Conservation (phyloP, 2,329 filamentous ascomycete genomes). For the Penicillium aurantiogriseum region DNA sequence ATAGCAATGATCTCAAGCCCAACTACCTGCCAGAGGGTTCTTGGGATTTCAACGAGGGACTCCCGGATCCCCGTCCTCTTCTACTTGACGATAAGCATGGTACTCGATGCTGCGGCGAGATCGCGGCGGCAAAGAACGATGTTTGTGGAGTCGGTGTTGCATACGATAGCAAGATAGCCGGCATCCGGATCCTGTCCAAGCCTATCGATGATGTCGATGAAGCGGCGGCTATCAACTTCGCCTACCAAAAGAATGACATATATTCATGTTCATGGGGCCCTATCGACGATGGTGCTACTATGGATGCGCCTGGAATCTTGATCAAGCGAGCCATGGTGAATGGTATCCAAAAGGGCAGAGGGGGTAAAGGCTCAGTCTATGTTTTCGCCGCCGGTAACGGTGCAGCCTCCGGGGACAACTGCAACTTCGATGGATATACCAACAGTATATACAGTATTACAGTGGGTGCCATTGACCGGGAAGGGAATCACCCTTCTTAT, state of each 20-base stretch:
- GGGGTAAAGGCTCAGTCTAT: slow-evolving; percentile 82
- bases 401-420: slow-evolving; percentile 83
- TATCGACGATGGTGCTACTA: slow-evolving; percentile 85
- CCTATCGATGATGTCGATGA: slow-evolving; percentile 90
- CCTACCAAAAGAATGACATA: slow-evolving; percentile 86
- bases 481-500: slow-evolving; percentile 89
- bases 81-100: slow-evolving; percentile 85
- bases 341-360: slow-evolving; percentile 82
- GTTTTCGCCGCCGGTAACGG: slow-evolving; percentile 98
- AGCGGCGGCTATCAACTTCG: slow-evolving; percentile 87
- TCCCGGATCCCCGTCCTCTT: slow-evolving; percentile 74
- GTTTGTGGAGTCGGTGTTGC: slow-evolving; percentile 95
- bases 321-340: slow-evolving; percentile 90
- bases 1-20: slow-evolving; percentile 84
- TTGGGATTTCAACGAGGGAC: slow-evolving; percentile 91
- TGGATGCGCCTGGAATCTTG: slow-evolving; percentile 88
- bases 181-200: slow-evolving; percentile 88
- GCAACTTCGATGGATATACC: slow-evolving; percentile 98
- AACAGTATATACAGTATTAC: slow-evolving; percentile 99
- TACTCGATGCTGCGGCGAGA: slow-evolving; percentile 91
- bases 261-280: slow-evolving; percentile 99
- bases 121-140: slow-evolving; percentile 86
- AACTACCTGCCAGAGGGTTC: slow-evolving; percentile 95
- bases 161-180: slow-evolving; percentile 85
- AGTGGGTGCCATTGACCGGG: slow-evolving; percentile 85